phyloP scores from a whole-genome alignment of 2,329 filamentous ascomycete genomes.

The Alternaria incomplexa region DNA sequence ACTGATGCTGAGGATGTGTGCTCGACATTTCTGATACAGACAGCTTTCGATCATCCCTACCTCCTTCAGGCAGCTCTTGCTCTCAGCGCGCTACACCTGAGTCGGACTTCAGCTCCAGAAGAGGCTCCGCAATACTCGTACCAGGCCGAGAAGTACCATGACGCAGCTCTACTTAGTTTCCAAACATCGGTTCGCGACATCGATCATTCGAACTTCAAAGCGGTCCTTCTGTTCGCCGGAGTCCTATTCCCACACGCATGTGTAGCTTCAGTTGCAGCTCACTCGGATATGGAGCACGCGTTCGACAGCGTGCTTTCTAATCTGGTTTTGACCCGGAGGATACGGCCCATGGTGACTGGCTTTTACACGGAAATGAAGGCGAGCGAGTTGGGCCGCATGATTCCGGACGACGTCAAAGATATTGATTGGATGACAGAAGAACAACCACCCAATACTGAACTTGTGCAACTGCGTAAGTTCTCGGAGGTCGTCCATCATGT shows the following conservation, averaged over 20 bases:
- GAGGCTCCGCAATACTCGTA: constrained; percentile 18
- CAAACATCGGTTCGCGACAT: constrained; percentile 36
- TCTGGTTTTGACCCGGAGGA: constrained; percentile 27
- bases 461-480: constrained; percentile 32
- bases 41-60: constrained; percentile 52
- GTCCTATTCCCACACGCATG: constrained; percentile 33
- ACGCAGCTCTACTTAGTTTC: constrained; percentile 27
- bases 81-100: constrained; percentile 53
- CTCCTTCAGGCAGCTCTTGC: constrained; percentile 54
- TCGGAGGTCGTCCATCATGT: constrained; percentile 30
- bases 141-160: constrained; percentile 30
- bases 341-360: constrained; percentile 31
- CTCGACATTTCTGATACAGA: constrained; percentile 31
- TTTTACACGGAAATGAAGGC: constrained; percentile 21
- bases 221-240: constrained; percentile 37
- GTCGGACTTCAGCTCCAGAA: constrained; percentile 35
- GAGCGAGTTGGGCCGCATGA: constrained; percentile 22
- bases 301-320: constrained; percentile 33
- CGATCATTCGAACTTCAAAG: constrained; percentile 48
- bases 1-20: constrained; percentile 26
- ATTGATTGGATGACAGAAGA: constrained; percentile 23
- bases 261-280: constrained; percentile 16
- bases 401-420: constrained; percentile 28
- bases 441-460: constrained; percentile 25
- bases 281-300: constrained; percentile 19